phyloP scores from a whole-genome alignment of 257 asterid species.

The Ligustrum vulgare region DNA sequence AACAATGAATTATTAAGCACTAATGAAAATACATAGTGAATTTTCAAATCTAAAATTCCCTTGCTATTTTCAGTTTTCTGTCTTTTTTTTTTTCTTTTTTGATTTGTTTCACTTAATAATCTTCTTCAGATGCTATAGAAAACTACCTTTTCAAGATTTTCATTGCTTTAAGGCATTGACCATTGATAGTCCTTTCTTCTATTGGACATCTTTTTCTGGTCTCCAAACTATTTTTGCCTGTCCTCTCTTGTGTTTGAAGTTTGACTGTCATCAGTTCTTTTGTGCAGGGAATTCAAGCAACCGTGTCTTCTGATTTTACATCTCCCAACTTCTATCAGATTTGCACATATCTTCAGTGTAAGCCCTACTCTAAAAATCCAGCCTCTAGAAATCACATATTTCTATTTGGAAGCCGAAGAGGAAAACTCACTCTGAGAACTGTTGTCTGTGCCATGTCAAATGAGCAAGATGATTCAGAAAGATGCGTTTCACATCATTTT shows the following conservation, averaged over 20 bases:
- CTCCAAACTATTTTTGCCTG: not conserved
- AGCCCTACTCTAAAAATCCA: slow-evolving; percentile 30
- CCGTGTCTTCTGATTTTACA: slow-evolving; percentile 33
- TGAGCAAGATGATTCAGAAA: slow-evolving; percentile 44
- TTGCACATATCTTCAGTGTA: slow-evolving; percentile 31
- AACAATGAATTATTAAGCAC: too few species aligned
- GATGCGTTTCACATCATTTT: slow-evolving; percentile 28
- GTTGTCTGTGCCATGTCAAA: slow-evolving; percentile 41
- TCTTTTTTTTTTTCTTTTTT: not conserved
- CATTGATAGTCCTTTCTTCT: not conserved
- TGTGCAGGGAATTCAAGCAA: slow-evolving; percentile 40
- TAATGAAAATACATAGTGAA: not conserved
- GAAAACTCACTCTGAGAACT: slow-evolving; percentile 31
- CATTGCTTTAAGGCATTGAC: slow-evolving; percentile 7
- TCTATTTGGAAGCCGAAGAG: slow-evolving; percentile 28
- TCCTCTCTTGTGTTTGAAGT: not conserved
- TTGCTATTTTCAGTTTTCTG: not conserved
- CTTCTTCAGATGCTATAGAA: not conserved
- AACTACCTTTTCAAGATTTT: not conserved
- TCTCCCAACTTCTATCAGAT: slow-evolving; percentile 34
- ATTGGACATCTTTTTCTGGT: not conserved
- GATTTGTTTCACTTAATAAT: not conserved
- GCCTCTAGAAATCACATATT: slow-evolving; percentile 25
- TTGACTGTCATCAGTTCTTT: slow-evolving; percentile 17
- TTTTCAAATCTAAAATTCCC: not conserved